These are phyloP conservation scores for Dioscorea zingiberensis DNA, from an alignment of 106 monocot genomes.

Conservation along the genomic window DNA sequence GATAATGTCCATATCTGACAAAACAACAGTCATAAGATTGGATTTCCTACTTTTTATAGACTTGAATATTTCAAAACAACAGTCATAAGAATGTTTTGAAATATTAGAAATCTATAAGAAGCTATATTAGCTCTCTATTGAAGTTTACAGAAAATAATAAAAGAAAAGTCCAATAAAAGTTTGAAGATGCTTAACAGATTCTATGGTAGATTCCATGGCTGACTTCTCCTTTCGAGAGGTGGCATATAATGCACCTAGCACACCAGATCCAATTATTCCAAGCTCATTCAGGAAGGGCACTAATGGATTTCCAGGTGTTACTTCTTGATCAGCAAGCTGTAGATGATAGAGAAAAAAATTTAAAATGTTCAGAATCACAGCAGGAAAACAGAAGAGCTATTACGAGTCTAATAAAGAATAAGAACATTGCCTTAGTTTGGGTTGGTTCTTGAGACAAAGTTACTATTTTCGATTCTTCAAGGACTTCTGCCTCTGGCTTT, in stretches of 20 bases:
- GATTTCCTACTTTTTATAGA: background rate
- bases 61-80: too few species aligned
- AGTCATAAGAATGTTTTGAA: background rate
- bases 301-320: constrained; percentile 23
- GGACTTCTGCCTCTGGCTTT: background rate
- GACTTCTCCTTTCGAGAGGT: constrained; percentile 57
- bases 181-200: constrained; percentile 45
- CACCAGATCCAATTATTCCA: constrained; percentile 70
- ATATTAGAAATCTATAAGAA: background rate
- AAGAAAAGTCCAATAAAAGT: background rate
- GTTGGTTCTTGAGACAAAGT: constrained; percentile 13
- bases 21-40: background rate
- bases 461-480: constrained; percentile 1
- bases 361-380: background rate
- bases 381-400: background rate
- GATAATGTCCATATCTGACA: too few species aligned
- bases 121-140: background rate
- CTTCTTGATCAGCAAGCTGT: background rate
- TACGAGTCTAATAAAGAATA: background rate
- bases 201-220: constrained; percentile 51
- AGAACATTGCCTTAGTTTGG: constrained; percentile 4
- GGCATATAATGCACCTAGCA: constrained; percentile 79
- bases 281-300: constrained; percentile 41
- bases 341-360: background rate
- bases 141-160: background rate